A percentile compares a stretch with the other conserved stretches of the same genome.
Conservation (phyloP, 1,139 yeast species). For the Blastobotrys malaysiensis region DNA sequence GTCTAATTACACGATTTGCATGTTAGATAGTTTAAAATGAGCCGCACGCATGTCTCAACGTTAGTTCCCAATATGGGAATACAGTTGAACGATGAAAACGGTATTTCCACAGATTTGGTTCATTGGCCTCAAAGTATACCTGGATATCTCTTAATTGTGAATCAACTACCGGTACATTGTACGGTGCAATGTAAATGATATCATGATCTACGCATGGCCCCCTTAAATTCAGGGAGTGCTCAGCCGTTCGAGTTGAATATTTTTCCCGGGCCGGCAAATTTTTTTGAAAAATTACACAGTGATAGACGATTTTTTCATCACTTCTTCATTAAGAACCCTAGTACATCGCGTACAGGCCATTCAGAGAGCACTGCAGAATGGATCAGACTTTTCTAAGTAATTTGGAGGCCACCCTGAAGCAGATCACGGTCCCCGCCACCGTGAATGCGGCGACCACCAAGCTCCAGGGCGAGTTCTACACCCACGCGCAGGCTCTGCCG, state of each 20-base stretch:
- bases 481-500: constrained; percentile 67
- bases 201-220: not conserved
- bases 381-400: constrained; percentile 64
- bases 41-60: not conserved
- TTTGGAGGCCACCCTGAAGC: constrained; percentile 72
- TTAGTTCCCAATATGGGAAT: not conserved
- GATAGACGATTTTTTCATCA: not conserved
- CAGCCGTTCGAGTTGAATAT: not conserved
- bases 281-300: not conserved
- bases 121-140: too few species aligned
- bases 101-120: not conserved
- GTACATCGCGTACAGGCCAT: not conserved
- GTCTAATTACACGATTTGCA: too few species aligned
- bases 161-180: too few species aligned
- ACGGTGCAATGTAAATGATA: too few species aligned
- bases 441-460: constrained; percentile 79
- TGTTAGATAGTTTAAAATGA: not conserved
- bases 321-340: constrained; percentile 1
- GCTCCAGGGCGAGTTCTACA: constrained; percentile 70
- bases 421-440: constrained; percentile 72
- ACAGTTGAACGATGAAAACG: not conserved
- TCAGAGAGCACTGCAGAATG: constrained; percentile 39
- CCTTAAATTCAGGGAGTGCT: not conserved
- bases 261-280: constrained; percentile 1
- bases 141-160: too few species aligned